Conservation (phyloP, 108 stramenopile species). For the Cyclostephanos tholiformis region DNA sequence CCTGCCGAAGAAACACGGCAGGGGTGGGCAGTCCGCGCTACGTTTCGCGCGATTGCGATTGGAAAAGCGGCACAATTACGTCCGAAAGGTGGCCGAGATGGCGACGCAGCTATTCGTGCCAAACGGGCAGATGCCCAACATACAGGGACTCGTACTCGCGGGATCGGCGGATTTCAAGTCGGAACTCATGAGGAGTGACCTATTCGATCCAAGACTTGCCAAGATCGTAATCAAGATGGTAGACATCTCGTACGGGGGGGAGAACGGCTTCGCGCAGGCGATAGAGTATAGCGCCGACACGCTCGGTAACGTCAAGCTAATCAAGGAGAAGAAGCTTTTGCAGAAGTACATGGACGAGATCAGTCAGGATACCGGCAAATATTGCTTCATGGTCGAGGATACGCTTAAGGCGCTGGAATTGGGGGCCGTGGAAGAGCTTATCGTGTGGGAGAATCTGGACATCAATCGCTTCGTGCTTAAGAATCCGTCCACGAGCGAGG, state of each 20-base stretch:
- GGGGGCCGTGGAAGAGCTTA: slow-evolving; percentile 97
- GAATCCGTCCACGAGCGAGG: slow-evolving; percentile 89
- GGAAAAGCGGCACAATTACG: slow-evolving; percentile 99
- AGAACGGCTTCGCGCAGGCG: slow-evolving; percentile 99
- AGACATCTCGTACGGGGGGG: slow-evolving; percentile 97
- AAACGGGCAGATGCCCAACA: slow-evolving; percentile 95
- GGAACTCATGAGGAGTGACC: slow-evolving; percentile 92
- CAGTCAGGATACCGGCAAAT: slow-evolving; percentile 96
- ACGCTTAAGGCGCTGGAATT: slow-evolving; percentile 97
- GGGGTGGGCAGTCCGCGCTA: slow-evolving; percentile 98
- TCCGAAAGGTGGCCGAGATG: slow-evolving; percentile 97
- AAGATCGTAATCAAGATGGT: slow-evolving; percentile 98
- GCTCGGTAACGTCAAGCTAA: slow-evolving; percentile 95
- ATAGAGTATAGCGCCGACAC: slow-evolving; percentile 96
- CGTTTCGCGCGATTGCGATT: slow-evolving; percentile 99
- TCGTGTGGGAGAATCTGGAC: slow-evolving; percentile 97
- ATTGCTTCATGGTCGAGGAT: slow-evolving; percentile 99
- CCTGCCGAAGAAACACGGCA: slow-evolving; percentile 98
- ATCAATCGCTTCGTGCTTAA: slow-evolving; percentile 79
- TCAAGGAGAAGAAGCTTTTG: slow-evolving; percentile 98
- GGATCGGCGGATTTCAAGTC: slow-evolving; percentile 99
- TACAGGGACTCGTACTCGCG: slow-evolving; percentile 95
- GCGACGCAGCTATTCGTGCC: slow-evolving; percentile 97
- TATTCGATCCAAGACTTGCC: slow-evolving; percentile 93
- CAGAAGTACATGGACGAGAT: slow-evolving; percentile 99